phyloP scores from a whole-genome alignment of 2,329 filamentous ascomycete species.

The Fusarium marasasianum region DNA sequence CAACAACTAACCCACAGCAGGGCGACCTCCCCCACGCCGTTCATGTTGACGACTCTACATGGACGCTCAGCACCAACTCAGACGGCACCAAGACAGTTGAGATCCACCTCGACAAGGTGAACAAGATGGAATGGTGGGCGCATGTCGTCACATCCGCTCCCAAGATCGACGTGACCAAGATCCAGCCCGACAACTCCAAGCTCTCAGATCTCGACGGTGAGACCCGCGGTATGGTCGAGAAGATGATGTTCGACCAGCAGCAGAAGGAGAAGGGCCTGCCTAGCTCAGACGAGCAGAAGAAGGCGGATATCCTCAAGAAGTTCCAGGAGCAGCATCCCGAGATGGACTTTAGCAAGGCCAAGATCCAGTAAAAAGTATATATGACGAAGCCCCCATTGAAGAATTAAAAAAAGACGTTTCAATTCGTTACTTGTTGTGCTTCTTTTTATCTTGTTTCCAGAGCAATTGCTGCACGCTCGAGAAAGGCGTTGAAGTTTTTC shows the following conservation, averaged over 20 bases:
- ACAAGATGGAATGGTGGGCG: slow-evolving; percentile 99
- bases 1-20: slow-evolving; percentile 55
- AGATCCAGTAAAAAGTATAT: slow-evolving; percentile 55
- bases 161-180: slow-evolving; percentile 94
- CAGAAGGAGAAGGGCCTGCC: slow-evolving; percentile 94
- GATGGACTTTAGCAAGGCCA: slow-evolving; percentile 77
- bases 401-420: slow-evolving; percentile 6
- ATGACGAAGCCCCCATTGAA: neutral
- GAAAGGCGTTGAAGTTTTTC: slow-evolving; percentile 69
- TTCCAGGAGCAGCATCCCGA: slow-evolving; percentile 84
- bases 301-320: slow-evolving; percentile 90
- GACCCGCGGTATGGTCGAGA: slow-evolving; percentile 97
- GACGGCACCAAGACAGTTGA: slow-evolving; percentile 75
- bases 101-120: slow-evolving; percentile 92
- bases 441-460: slow-evolving; percentile 57
- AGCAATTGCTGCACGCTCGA: slow-evolving; percentile 67
- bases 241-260: slow-evolving; percentile 99
- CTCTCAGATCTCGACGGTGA: slow-evolving; percentile 93
- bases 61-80: slow-evolving; percentile 81
- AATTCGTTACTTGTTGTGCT: slow-evolving; percentile 3
- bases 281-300: slow-evolving; percentile 94
- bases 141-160: slow-evolving; percentile 89
- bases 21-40: slow-evolving; percentile 86
- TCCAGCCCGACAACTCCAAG: slow-evolving; percentile 91
- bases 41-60: slow-evolving; percentile 87